Percentiles rank a stretch among this genome's conserved stretches.
Evolutionary conservation across 2,329 filamentous ascomycete species (phyloP).

Genomic region (Blumeriella jaapii): DNA sequence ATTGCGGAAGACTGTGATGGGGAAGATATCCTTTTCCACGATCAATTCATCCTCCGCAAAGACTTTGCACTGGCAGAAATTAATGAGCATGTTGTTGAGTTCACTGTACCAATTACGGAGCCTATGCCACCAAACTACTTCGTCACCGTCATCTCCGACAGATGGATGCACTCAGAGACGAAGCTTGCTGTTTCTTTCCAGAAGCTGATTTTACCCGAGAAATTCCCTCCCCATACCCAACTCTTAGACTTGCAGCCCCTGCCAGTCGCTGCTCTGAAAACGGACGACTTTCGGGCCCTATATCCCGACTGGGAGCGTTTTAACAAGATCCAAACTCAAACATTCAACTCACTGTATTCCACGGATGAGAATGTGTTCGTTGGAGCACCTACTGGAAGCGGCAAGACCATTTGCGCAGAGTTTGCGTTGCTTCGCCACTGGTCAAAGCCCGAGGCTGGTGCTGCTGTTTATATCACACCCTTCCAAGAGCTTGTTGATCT

Average conservation of each 20-base stretch:
- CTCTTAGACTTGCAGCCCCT: constrained; percentile 85
- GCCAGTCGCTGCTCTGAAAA: constrained; percentile 79
- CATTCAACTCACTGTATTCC: constrained; percentile 85
- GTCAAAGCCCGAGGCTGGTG: constrained; percentile 57
- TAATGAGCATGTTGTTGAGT: constrained; percentile 91
- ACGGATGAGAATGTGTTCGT: constrained; percentile 91
- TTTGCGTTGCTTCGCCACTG: constrained; percentile 86
- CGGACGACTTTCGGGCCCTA: constrained; percentile 66
- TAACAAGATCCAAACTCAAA: constrained; percentile 96
- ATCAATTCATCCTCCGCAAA: constrained; percentile 83
- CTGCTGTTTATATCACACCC: constrained; percentile 87
- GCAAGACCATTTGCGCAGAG: constrained; percentile 94
- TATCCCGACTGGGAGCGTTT: constrained; percentile 82
- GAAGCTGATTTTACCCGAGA: constrained; percentile 86
- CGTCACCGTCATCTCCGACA: constrained; percentile 84
- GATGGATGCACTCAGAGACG: constrained; percentile 98
- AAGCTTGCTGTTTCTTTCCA: constrained; percentile 89
- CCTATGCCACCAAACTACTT: constrained; percentile 99
- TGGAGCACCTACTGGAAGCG: constrained; percentile 84
- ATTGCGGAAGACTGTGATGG: constrained; percentile 95
- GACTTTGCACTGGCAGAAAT: constrained; percentile 77
- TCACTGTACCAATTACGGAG: constrained; percentile 91
- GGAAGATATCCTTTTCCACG: constrained; percentile 89
- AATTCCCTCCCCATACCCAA: constrained; percentile 89
- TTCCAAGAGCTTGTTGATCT: constrained; percentile 88